A percentile compares a stretch with the other conserved stretches of the same genome.
phyloP scores from a whole-genome alignment of 2,329 filamentous ascomycete genomes.

The Trichoderma simmonsii region DNA sequence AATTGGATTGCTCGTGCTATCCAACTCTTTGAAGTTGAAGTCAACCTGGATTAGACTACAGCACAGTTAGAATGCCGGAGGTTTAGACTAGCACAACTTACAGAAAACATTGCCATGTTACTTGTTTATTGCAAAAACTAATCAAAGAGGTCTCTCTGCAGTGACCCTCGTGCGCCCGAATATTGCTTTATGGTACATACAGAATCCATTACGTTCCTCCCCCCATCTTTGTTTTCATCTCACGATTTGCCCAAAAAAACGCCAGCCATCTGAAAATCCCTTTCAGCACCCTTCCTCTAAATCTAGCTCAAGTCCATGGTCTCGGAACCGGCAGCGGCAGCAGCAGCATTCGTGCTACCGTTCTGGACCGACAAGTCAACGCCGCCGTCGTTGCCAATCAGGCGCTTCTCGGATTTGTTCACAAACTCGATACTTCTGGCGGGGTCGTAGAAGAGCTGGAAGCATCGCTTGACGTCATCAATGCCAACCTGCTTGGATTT shows the following conservation, averaged over 20 bases:
- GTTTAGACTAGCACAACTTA: too few relatives aligned
- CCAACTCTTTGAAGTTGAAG: not conserved
- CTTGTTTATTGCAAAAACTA: constrained; percentile 15
- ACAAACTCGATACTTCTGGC: constrained; percentile 87
- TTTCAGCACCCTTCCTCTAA: not conserved
- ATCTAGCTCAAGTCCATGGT: constrained; percentile 46
- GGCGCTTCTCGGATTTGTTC: constrained; percentile 80
- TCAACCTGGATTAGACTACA: not conserved
- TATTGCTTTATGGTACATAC: constrained; percentile 28
- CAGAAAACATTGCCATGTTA: not conserved
- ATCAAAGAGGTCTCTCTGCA: constrained; percentile 23
- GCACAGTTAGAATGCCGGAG: too few relatives aligned
- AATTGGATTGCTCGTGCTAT: not conserved
- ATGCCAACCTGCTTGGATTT: constrained; percentile 79
- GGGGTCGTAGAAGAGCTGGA: constrained; percentile 90
- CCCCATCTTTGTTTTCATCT: constrained; percentile 18
- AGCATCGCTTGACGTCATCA: constrained; percentile 89
- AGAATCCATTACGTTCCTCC: constrained; percentile 25
- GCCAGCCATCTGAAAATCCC: constrained; percentile 27
- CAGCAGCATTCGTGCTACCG: constrained; percentile 21
- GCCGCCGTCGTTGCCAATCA: constrained; percentile 82
- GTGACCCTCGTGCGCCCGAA: constrained; percentile 22
- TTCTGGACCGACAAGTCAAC: constrained; percentile 64
- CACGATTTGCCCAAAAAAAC: constrained; percentile 32
- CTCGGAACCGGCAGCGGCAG: constrained; percentile 26